Percentiles rank a stretch among this genome's conserved stretches.
Conservation (phyloP, 306 rosid species). For the Biancaea sappan region DNA sequence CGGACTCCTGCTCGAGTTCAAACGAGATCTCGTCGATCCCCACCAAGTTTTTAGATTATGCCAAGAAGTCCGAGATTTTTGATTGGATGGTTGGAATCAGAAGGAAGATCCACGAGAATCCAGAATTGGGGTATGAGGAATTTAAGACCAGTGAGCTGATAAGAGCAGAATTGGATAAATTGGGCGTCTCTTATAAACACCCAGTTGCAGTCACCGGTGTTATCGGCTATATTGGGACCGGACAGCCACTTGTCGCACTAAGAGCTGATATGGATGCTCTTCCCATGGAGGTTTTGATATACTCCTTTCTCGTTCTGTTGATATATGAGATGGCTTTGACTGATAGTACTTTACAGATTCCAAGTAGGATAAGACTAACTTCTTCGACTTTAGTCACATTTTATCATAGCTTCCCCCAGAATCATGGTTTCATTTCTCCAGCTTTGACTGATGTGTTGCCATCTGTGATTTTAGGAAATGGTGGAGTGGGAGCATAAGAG, state of each 20-base stretch:
- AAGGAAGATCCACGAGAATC: slow-evolving; percentile 83
- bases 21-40: slow-evolving; percentile 40
- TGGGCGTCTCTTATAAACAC: slow-evolving; percentile 63
- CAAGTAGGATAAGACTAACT: background rate
- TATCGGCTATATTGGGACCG: slow-evolving; percentile 72
- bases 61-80: slow-evolving; percentile 52
- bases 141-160: slow-evolving; percentile 75
- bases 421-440: too few relatives aligned
- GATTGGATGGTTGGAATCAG: slow-evolving; percentile 87
- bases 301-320: too few relatives aligned
- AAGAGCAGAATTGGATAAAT: slow-evolving; percentile 64
- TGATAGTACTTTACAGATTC: background rate
- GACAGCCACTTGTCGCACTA: slow-evolving; percentile 72
- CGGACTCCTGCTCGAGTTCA: slow-evolving; percentile 41
- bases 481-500: slow-evolving; percentile 96
- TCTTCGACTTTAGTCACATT: background rate
- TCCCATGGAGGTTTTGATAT: slow-evolving; percentile 79
- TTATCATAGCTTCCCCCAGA: too few relatives aligned
- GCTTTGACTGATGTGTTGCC: background rate
- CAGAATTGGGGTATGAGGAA: slow-evolving; percentile 81
- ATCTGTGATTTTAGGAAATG: slow-evolving; percentile 61
- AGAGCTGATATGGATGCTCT: slow-evolving; percentile 99
- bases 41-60: slow-evolving; percentile 51
- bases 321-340: background rate
- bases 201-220: slow-evolving; percentile 81